phyloP scores from a whole-genome alignment of 2,329 filamentous ascomycete species.

The Cryphonectria parasitica region DNA sequence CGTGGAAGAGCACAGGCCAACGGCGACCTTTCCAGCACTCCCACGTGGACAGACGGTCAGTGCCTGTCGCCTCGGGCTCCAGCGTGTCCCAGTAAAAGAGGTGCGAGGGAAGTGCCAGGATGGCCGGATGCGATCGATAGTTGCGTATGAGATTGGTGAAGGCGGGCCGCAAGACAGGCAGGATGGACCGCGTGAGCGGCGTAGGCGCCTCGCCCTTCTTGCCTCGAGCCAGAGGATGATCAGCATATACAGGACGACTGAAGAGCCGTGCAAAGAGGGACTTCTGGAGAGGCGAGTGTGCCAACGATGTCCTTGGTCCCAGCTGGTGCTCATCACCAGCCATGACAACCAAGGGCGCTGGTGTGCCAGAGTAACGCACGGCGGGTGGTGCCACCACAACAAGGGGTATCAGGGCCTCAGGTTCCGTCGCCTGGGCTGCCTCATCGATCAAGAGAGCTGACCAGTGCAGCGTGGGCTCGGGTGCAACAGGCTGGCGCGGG shows the following conservation, averaged over 20 bases:
- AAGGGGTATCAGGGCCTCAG: slow-evolving; percentile 32
- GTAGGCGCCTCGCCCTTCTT: slow-evolving; percentile 21
- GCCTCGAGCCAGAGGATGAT: slow-evolving; percentile 33
- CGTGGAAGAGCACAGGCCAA: slow-evolving; percentile 33
- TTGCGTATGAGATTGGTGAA: slow-evolving; percentile 34
- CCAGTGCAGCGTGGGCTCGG: slow-evolving; percentile 31
- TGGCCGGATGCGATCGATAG: slow-evolving; percentile 35
- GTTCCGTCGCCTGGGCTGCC: slow-evolving; percentile 35
- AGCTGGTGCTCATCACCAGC: slow-evolving; percentile 35
- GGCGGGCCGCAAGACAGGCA: slow-evolving; percentile 33
- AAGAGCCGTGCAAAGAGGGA: slow-evolving; percentile 34
- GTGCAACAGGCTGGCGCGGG: slow-evolving; percentile 21
- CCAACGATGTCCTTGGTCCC: slow-evolving; percentile 31
- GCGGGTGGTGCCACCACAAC: slow-evolving; percentile 32
- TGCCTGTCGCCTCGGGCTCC: slow-evolving; percentile 25
- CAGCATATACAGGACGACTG: slow-evolving; percentile 32
- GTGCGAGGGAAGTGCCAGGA: slow-evolving; percentile 32
- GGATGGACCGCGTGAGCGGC: slow-evolving; percentile 21
- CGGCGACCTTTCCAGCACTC: slow-evolving; percentile 28
- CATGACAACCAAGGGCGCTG: slow-evolving; percentile 33
- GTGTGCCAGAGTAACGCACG: slow-evolving; percentile 2
- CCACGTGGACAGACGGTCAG: slow-evolving; percentile 28
- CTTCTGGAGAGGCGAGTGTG: slow-evolving; percentile 27
- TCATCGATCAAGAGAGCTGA: slow-evolving; percentile 34
- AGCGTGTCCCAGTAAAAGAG: slow-evolving; percentile 35